Conservation (phyloP, 345 rosid species). For the Citrus trifoliata region DNA sequence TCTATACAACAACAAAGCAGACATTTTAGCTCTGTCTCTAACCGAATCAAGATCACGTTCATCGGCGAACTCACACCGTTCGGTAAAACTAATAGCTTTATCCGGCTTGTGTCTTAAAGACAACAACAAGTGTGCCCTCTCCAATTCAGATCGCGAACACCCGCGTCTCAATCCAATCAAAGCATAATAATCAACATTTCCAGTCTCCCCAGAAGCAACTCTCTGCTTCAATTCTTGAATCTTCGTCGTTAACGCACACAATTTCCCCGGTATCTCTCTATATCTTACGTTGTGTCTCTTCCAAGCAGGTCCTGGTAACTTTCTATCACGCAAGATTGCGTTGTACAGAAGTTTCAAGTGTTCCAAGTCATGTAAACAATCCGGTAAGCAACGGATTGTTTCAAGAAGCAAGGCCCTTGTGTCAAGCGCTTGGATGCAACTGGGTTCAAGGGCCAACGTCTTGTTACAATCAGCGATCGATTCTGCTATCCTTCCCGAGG, state of each 20-base stretch:
- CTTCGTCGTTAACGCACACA: slow-evolving; percentile 62
- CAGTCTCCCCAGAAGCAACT: slow-evolving; percentile 75
- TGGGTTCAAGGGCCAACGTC: slow-evolving; percentile 79
- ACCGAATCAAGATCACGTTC: slow-evolving; percentile 67
- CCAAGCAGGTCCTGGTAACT: slow-evolving; percentile 97
- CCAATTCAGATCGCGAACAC: slow-evolving; percentile 83
- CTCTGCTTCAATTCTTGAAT: slow-evolving; percentile 64
- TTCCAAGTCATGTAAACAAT: slow-evolving; percentile 87
- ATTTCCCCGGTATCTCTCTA: slow-evolving; percentile 81
- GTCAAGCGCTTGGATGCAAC: slow-evolving; percentile 84
- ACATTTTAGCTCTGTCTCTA: slow-evolving; percentile 73
- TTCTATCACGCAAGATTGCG: slow-evolving; percentile 76
- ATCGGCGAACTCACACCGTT: slow-evolving; percentile 74
- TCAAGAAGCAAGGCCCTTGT: slow-evolving; percentile 81
- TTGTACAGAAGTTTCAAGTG: slow-evolving; percentile 87
- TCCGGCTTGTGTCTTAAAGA: slow-evolving; percentile 83
- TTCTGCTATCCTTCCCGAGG: slow-evolving; percentile 78
- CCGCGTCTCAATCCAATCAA: slow-evolving; percentile 84
- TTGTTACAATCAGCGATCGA: slow-evolving; percentile 89
- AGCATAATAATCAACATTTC: slow-evolving; percentile 77
- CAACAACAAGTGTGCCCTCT: slow-evolving; percentile 78
- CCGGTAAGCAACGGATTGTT: slow-evolving; percentile 79
- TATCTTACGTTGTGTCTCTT: slow-evolving; percentile 79
- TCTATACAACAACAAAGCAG: slow-evolving; percentile 77
- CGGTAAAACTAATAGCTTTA: slow-evolving; percentile 62